phyloP scores from a whole-genome alignment of 1,284 basidiomycete species.

The Ustanciosporium gigantosporum region DNA sequence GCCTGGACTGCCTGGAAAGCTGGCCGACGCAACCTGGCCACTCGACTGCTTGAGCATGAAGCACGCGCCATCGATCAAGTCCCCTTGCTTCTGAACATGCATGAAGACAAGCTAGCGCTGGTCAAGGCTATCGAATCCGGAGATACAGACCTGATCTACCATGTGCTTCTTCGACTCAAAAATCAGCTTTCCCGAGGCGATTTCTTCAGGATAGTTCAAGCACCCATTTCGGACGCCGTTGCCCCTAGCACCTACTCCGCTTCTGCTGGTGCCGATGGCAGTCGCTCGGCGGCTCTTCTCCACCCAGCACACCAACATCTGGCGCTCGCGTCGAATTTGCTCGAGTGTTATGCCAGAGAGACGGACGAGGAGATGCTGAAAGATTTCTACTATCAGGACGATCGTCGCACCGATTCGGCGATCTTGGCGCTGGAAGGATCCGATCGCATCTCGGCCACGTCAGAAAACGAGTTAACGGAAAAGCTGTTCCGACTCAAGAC shows the following conservation, averaged over 20 bases:
- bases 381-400: slow-evolving; percentile 98
- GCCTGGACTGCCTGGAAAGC: slow-evolving; percentile 91
- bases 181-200: slow-evolving; percentile 81
- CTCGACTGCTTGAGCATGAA: slow-evolving; percentile 90
- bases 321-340: slow-evolving; percentile 46
- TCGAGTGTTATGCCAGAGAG: slow-evolving; percentile 54
- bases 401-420: slow-evolving; percentile 87
- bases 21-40: slow-evolving; percentile 81
- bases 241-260: background rate
- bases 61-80: slow-evolving; percentile 88
- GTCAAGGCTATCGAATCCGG: slow-evolving; percentile 90
- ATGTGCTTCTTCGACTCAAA: slow-evolving; percentile 63
- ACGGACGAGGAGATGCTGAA: slow-evolving; percentile 82
- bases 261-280: slow-evolving; percentile 2
- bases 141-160: slow-evolving; percentile 77
- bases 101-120: slow-evolving; percentile 85
- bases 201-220: slow-evolving; percentile 90
- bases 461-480: slow-evolving; percentile 22
- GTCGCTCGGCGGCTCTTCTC: slow-evolving; percentile 5
- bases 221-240: slow-evolving; percentile 35
- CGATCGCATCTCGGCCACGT: slow-evolving; percentile 2
- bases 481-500: slow-evolving; percentile 75
- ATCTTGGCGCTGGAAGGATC: slow-evolving; percentile 78
- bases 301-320: slow-evolving; percentile 31
- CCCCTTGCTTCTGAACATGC: slow-evolving; percentile 87